Base-by-base conservation (phyloP, 345 rosid genomes). In the Pugionium cornutum region DNA sequence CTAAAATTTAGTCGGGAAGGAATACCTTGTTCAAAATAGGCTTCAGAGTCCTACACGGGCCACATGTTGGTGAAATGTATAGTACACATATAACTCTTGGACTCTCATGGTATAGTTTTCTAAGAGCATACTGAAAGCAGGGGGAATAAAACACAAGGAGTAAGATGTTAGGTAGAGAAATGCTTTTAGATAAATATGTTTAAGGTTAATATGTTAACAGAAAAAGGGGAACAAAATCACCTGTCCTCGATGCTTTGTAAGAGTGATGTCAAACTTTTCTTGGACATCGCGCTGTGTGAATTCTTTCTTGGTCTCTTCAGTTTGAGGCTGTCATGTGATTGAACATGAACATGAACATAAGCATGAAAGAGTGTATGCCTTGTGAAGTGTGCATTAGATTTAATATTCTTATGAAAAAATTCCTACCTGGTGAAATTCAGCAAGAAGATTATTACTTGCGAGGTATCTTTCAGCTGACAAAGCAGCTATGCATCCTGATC, bases 401-500 rank as follows among this genome's bases (percentile, higher is more conserved):
- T 36, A 34, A 40, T 2, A 50, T 25, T 32, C 10, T 62, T 53
- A 28, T 8, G 25, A 46, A 41, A n/a, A 10, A 53, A 53, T 26
- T 65, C 37, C 29, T 82, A 85, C 98, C 97, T 92, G 98, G 75
- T 92, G 97, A 70, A 92, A 92, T 78, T 92, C 97, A 28, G 89
- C 69, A 41, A 92, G 97, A 62, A 92, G 87, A 78, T 86, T 61
- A 78, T 85, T 92, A 74, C 83, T 73, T 53, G 81, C 89, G 72
- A 89, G 98, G 81, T 84, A 92, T 76, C 98, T 86, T 83, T 92
- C 98, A 31, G 83, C 97, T 27, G 98, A 92, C 69, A 92, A 81
- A 64, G 98, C 96, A 81, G 97, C 97, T 43, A 92, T 78, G 76
- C 98, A 92, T 74, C 98, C 97, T 33, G 98, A 86, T 64, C 98